Percentiles rank a stretch among this genome's conserved stretches.
Evolutionary conservation across 805 yeast species (phyloP).

Genomic region (Zygotorulaspora danielsina): DNA sequence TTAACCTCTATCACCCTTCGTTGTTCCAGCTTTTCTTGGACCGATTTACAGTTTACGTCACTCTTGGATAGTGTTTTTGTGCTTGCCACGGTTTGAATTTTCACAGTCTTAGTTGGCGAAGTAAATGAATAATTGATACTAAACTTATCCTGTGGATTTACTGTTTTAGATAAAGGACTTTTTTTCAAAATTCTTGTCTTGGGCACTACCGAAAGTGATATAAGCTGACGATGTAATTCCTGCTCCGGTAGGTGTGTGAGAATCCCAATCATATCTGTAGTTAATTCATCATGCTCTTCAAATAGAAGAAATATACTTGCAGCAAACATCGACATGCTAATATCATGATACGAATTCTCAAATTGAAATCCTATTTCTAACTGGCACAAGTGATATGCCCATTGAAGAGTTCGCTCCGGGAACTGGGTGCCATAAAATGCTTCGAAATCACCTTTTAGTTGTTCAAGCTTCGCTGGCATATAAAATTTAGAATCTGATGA

Average conservation of each 20-base stretch:
- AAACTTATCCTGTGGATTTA: slow-evolving; percentile 60
- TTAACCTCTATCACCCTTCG: slow-evolving; percentile 67
- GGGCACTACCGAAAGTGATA: slow-evolving; percentile 81
- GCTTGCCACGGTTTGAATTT: slow-evolving; percentile 58
- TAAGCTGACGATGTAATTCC: slow-evolving; percentile 73
- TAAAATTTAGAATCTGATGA: slow-evolving; percentile 31
- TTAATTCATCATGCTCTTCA: slow-evolving; percentile 49
- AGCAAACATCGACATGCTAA: slow-evolving; percentile 75
- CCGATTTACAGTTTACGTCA: slow-evolving; percentile 34
- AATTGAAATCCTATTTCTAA: slow-evolving; percentile 73
- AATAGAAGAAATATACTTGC: slow-evolving; percentile 76
- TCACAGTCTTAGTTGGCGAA: slow-evolving; percentile 63
- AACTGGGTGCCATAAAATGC: slow-evolving; percentile 48
- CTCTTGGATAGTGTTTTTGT: slow-evolving; percentile 5
- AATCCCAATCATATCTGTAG: slow-evolving; percentile 57
- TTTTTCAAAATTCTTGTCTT: slow-evolving; percentile 71
- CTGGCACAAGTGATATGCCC: slow-evolving; percentile 84
- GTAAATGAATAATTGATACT: slow-evolving; percentile 63
- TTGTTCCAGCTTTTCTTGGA: slow-evolving; percentile 53
- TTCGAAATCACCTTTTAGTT: slow-evolving; percentile 45
- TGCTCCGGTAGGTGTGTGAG: slow-evolving; percentile 66
- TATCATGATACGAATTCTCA: slow-evolving; percentile 65
- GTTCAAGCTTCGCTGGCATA: slow-evolving; percentile 44
- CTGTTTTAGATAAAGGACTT: slow-evolving; percentile 68
- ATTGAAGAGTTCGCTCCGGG: slow-evolving; percentile 55